Percentiles rank a stretch among this genome's conserved stretches.
phyloP scores from a whole-genome alignment of 2,329 filamentous ascomycete species.

The Ceratocystis albifundus region DNA sequence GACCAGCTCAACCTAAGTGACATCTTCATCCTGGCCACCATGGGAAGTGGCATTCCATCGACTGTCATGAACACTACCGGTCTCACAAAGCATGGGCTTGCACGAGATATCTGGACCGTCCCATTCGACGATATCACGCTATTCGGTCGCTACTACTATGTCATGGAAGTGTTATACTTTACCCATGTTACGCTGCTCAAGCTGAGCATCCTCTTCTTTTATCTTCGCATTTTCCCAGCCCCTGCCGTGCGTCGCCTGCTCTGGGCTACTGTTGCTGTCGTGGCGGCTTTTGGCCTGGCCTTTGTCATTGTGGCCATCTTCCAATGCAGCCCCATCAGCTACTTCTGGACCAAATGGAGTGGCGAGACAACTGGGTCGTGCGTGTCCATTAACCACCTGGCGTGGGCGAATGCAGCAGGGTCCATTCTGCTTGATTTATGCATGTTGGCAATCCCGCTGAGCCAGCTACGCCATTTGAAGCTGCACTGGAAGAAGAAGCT shows the following conservation, averaged over 20 bases:
- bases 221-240: slow-evolving; percentile 39
- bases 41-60: slow-evolving; percentile 28
- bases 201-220: slow-evolving; percentile 40
- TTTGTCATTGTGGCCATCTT: slow-evolving; percentile 36
- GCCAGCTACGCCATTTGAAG: slow-evolving; percentile 31
- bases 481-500: slow-evolving; percentile 37
- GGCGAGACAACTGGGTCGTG: slow-evolving; percentile 36
- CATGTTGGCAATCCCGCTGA: slow-evolving; percentile 38
- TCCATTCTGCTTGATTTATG: slow-evolving; percentile 39
- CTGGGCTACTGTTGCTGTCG: slow-evolving; percentile 32
- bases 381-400: slow-evolving; percentile 35
- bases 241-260: slow-evolving; percentile 30
- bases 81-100: slow-evolving; percentile 32
- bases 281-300: slow-evolving; percentile 30
- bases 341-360: slow-evolving; percentile 43
- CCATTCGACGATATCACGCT: slow-evolving; percentile 32
- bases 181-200: slow-evolving; percentile 35
- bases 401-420: slow-evolving; percentile 38
- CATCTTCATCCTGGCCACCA: slow-evolving; percentile 29
- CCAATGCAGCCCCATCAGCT: slow-evolving; percentile 38
- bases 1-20: slow-evolving; percentile 31
- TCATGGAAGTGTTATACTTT: slow-evolving; percentile 35
- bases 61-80: slow-evolving; percentile 28
- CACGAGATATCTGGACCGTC: slow-evolving; percentile 39
- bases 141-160: slow-evolving; percentile 33